Evolutionary conservation across 148 eudicot genomes (phyloP).

Genomic region (Rhododendron simsii): DNA sequence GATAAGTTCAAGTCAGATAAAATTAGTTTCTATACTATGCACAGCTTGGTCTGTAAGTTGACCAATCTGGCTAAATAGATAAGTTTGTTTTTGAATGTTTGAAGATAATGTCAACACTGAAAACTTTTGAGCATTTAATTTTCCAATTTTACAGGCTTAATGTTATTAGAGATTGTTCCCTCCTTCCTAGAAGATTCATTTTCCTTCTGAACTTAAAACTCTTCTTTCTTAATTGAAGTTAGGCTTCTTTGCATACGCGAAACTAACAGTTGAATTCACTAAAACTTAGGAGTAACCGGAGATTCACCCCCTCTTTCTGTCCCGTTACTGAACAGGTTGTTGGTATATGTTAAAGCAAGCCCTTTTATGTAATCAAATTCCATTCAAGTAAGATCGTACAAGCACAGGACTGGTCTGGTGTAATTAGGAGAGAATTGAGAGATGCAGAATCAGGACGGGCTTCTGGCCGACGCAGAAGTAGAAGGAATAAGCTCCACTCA

Average conservation of each 20-base stretch:
- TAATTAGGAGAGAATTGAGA: background rate
- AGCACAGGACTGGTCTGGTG: background rate
- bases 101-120: background rate
- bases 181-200: background rate
- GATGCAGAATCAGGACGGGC: conserved; percentile 45
- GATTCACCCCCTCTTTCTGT: background rate
- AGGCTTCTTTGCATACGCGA: background rate
- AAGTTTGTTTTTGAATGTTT: background rate
- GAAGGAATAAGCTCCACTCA: conserved; percentile 20
- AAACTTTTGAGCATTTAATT: background rate
- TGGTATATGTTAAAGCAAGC: background rate
- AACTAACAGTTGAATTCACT: background rate
- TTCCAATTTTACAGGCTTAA: background rate
- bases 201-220: background rate
- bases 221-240: background rate
- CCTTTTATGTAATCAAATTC: background rate
- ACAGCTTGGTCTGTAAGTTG: background rate
- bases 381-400: background rate
- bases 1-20: background rate
- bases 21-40: background rate
- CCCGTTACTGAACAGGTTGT: background rate
- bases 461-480: conserved; percentile 20
- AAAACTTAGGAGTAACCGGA: background rate
- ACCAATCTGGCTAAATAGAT: background rate
- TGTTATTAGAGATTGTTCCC: background rate